A percentile compares a stretch with the other conserved stretches of the same genome.
These are phyloP conservation scores for Diaporthe australafricana DNA, from an alignment of 2,329 filamentous ascomycete species.

Conservation along the genomic window DNA sequence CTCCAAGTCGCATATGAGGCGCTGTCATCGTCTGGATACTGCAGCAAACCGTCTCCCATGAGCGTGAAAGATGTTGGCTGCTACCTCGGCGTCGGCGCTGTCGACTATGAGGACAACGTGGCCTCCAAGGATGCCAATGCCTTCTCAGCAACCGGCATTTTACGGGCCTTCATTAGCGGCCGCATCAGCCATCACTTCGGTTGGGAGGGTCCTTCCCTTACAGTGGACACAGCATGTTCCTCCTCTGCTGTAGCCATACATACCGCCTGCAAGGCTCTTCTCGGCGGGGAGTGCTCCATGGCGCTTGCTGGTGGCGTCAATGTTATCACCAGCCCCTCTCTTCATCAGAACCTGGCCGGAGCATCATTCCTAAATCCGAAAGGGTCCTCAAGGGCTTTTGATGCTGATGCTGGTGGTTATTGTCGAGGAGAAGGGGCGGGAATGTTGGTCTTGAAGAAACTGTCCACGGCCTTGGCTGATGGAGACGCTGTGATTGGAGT, in stretches of 20 bases:
- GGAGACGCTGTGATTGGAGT: slow-evolving; percentile 61
- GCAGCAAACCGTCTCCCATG: background rate
- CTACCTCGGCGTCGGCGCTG: slow-evolving; percentile 30
- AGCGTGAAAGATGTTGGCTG: slow-evolving; percentile 46
- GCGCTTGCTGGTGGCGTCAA: slow-evolving; percentile 55
- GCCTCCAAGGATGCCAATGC: slow-evolving; percentile 18
- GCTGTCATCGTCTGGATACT: slow-evolving; percentile 31
- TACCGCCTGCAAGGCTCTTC: slow-evolving; percentile 42
- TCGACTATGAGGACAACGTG: slow-evolving; percentile 33
- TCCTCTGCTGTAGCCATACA: slow-evolving; percentile 51
- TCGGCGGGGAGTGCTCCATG: slow-evolving; percentile 45
- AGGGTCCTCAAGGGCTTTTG: slow-evolving; percentile 60
- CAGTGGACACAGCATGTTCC: slow-evolving; percentile 54
- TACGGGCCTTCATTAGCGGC: slow-evolving; percentile 46
- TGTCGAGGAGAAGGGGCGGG: slow-evolving; percentile 63
- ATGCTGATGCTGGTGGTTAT: slow-evolving; percentile 63
- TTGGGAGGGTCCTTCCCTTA: slow-evolving; percentile 54
- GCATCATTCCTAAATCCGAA: slow-evolving; percentile 56
- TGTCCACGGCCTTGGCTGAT: slow-evolving; percentile 62
- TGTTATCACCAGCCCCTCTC: slow-evolving; percentile 47
- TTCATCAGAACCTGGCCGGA: slow-evolving; percentile 47
- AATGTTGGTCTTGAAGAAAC: slow-evolving; percentile 60
- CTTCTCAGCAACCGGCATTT: slow-evolving; percentile 16
- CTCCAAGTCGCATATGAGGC: slow-evolving; percentile 49
- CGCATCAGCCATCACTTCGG: slow-evolving; percentile 55